Evolutionary conservation across 1,284 basidiomycete genomes (phyloP).

Genomic region (Ustilago esculenta): DNA sequence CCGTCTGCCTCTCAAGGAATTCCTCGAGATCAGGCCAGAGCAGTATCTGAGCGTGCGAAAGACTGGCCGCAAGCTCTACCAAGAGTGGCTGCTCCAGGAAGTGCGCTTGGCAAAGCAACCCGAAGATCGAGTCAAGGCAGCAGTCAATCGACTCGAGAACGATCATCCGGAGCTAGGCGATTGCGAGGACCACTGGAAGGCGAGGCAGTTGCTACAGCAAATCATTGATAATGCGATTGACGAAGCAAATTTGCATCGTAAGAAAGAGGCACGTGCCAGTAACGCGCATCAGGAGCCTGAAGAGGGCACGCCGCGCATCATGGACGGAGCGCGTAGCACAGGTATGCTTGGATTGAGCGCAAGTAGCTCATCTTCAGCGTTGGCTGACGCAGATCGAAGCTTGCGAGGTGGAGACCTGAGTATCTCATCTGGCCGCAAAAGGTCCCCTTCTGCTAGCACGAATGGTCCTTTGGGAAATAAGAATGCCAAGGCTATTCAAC

Average conservation of each 20-base stretch:
- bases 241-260: slow-evolving; percentile 51
- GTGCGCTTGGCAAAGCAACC: slow-evolving; percentile 54
- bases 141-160: slow-evolving; percentile 47
- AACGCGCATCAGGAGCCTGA: slow-evolving; percentile 27
- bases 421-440: slow-evolving; percentile 21
- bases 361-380: slow-evolving; percentile 28
- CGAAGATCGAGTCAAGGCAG: slow-evolving; percentile 49
- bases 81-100: slow-evolving; percentile 54
- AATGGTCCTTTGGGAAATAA: slow-evolving; percentile 9
- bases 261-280: slow-evolving; percentile 37
- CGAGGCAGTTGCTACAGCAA: slow-evolving; percentile 52
- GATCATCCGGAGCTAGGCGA: slow-evolving; percentile 48
- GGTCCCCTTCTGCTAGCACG: neutral
- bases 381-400: slow-evolving; percentile 35
- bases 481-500: slow-evolving; percentile 15
- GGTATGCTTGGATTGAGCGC: slow-evolving; percentile 31
- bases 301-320: slow-evolving; percentile 28
- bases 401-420: slow-evolving; percentile 20
- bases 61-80: slow-evolving; percentile 48
- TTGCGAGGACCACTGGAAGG: slow-evolving; percentile 56
- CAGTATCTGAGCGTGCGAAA: slow-evolving; percentile 54
- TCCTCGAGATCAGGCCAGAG: slow-evolving; percentile 49
- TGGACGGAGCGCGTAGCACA: slow-evolving; percentile 16
- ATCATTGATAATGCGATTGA: slow-evolving; percentile 59
- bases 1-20: slow-evolving; percentile 51